Base-by-base conservation (phyloP, 164 flowering plant genomes). In the Aristolochia contorta region DNA sequence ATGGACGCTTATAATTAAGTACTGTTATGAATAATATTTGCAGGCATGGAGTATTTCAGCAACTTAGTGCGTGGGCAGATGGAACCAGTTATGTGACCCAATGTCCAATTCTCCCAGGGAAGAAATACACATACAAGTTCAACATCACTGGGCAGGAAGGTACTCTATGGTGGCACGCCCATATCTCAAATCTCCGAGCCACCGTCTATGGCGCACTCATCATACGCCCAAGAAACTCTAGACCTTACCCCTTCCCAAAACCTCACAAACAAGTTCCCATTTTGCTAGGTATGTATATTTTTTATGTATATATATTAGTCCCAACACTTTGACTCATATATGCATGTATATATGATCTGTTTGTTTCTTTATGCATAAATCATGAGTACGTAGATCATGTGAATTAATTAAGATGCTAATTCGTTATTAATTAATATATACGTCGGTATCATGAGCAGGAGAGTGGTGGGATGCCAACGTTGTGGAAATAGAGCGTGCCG, bases 21-120 rank as follows among this genome's bases (percentile, higher is more conserved):
- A 22, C 12, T 48, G 30, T 25, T 57, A 24, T 27, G 5, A 2
- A 27, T 27, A 27, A 27, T 27, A 5, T 23, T 57, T 45, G 43
- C 58, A 87, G 95, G 95, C 91, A 85, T 68, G 95, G 91, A 7
- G 53, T 85, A 22, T 55, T 87, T 59, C 95, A 87, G 57, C 67
- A 85, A 10, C 67, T 83, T 43, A 87, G 89, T 1, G 95, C 87
- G 0, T 87, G 95, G 95, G 73, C 84, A 0, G 95, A 85, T 47
- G 91, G 95, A 8, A 91, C 95, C 0, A 89, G 86, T 8, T 87
- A 85, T 62, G 78, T 83, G 30, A 87, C 95, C 6, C 95, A 87
- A 45, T 87, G 95, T 63, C 89, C 91, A 0, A 87, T 87, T 58
- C 91, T 70, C 61, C 67, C 87, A 18, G 87, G 87, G 7, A 78